phyloP scores from a whole-genome alignment of 2,329 filamentous ascomycete species.

The Paecilomyces formosus region DNA sequence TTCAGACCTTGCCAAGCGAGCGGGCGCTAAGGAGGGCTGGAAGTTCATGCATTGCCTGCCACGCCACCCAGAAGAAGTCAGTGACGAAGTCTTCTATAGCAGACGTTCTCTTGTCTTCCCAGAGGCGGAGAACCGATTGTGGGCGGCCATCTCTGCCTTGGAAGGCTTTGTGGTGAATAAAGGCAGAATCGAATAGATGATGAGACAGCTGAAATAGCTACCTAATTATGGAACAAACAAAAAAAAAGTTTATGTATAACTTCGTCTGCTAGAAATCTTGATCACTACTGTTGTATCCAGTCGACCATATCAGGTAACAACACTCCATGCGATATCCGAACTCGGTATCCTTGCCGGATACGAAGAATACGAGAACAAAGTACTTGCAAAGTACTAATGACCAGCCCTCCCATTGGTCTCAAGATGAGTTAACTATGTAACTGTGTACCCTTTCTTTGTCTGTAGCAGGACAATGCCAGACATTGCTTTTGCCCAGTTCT shows the following conservation, averaged over 20 bases:
- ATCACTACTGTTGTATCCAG: neutral
- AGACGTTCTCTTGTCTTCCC: constrained; percentile 79
- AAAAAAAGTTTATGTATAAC: neutral
- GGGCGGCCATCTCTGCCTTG: constrained; percentile 78
- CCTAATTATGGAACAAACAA: neutral
- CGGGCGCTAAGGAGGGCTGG: constrained; percentile 82
- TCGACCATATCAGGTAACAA: neutral
- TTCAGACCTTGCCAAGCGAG: constrained; percentile 69
- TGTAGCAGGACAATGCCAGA: neutral
- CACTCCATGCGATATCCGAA: neutral
- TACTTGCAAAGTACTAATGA: neutral
- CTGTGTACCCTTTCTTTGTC: neutral
- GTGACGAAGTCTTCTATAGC: constrained; percentile 90
- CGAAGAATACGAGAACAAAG: neutral
- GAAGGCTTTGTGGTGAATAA: constrained; percentile 94
- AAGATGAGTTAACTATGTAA: neutral
- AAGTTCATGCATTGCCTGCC: constrained; percentile 99
- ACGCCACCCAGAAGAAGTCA: constrained; percentile 84
- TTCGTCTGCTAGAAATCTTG: neutral
- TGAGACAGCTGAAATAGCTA: neutral
- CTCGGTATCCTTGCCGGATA: neutral
- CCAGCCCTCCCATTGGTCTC: neutral
- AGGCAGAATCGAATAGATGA: constrained; percentile 55
- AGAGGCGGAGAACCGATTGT: constrained; percentile 91
- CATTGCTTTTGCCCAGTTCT: too few species aligned